Base-by-base conservation (phyloP, 352 stramenopile genomes). In the Blastocystis sp. region DNA sequence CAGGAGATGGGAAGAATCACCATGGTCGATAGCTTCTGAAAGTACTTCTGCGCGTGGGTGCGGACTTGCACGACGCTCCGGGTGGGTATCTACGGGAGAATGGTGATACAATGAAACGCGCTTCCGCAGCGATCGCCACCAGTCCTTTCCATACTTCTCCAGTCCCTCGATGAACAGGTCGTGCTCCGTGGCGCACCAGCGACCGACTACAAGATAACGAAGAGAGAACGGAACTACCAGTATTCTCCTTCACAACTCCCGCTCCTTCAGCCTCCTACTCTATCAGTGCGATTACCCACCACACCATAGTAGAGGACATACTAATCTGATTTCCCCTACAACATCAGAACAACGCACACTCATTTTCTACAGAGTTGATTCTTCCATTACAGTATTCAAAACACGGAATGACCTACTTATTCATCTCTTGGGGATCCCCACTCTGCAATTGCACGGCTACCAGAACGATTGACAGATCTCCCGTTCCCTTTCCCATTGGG, bases 11-110 rank as follows among this genome's bases (percentile, higher is more conserved):
- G 38, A 9, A 62, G 45, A 19, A 23, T 28, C 23, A 81, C 70
- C 2, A 17, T 64, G 3, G 45, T 93, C 74, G 88, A 92, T 76
- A 94, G 92, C 90, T 95, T 96, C 82, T 95, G 93, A 23, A 96
- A 89, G 88, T 95, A 96, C 70, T 96, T 96, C 74, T 96, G 93
- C 1, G 93, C 93, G 62, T 96, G 93, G 0, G 93, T 96, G 38
- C 93, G 93, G 79, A 95, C 95, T 80, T 96, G 93, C 41, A 95
- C 93, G 2, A 95, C 65, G 14, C 21, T 87, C 14, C 77, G 62
- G 17, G 77, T 87, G 17, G 62, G 62, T 48, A 87, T 87, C 77
- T 87, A 87, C 14, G n/a, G 14, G 2, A 56, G 34, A n/a, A 38
- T 2, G n/a, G 21, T 64, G 21, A 2, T 52, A 78, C n/a, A 56